Conservation (phyloP, 208 protist species). For the Balamuthia mandrillaris region DNA sequence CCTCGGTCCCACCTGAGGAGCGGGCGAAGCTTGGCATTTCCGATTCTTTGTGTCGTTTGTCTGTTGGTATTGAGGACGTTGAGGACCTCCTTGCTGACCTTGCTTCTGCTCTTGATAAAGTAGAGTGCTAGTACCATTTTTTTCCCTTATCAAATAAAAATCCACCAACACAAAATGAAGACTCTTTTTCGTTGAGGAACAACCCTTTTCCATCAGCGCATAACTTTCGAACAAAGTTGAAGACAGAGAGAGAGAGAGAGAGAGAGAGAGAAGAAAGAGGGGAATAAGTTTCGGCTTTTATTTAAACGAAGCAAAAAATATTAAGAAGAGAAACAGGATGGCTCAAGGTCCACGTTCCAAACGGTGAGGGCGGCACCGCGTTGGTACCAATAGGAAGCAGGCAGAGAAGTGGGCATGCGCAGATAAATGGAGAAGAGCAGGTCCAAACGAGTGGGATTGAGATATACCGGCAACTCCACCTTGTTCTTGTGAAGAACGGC, state of each 20-base stretch:
- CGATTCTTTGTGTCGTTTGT: slow-evolving; percentile 82
- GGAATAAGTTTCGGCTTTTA: background rate
- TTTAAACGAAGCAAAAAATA: background rate
- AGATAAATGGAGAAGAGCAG: slow-evolving; percentile 24
- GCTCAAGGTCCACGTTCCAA: slow-evolving; percentile 59
- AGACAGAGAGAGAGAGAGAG: too few relatives aligned
- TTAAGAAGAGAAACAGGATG: background rate
- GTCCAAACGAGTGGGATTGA: slow-evolving; percentile 26
- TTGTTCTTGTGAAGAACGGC: too few relatives aligned
- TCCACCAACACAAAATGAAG: too few relatives aligned
- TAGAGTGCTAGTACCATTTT: too few relatives aligned
- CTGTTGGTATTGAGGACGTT: slow-evolving; percentile 88
- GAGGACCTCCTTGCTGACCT: slow-evolving; percentile 86
- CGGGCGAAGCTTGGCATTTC: slow-evolving; percentile 79
- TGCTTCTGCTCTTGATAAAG: slow-evolving; percentile 82
- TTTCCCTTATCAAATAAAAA: too few relatives aligned
- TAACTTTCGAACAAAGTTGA: too few relatives aligned
- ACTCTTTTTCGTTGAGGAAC: too few relatives aligned
- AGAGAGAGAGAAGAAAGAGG: background rate
- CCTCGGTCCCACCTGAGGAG: slow-evolving; percentile 85
- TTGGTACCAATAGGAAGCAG: slow-evolving; percentile 76
- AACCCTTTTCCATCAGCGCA: too few relatives aligned
- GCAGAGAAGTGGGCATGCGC: background rate
- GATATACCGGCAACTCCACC: slow-evolving; percentile 32
- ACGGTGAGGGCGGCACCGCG: slow-evolving; percentile 78